These are phyloP conservation scores for Boletus rufocinnamomeus DNA, from an alignment of 768 basidiomycete species.

Conservation along the genomic window DNA sequence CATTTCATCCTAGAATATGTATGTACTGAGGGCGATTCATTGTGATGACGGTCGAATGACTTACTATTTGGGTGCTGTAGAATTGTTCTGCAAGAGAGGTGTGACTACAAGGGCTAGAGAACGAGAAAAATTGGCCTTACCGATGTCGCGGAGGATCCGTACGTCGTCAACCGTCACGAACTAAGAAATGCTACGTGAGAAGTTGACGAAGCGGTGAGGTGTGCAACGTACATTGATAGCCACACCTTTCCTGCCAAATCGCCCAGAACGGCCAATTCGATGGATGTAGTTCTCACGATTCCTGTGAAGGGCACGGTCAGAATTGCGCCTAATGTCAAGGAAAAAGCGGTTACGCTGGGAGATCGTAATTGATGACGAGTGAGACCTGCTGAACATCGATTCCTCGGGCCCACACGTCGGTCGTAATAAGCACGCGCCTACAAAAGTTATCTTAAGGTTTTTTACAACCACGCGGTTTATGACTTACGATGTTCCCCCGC, in stretches of 20 bases:
- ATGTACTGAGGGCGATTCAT: conserved; percentile 23
- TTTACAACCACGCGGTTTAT: background rate
- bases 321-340: conserved; percentile 6
- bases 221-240: conserved; percentile 85
- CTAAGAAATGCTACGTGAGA: conserved; percentile 41
- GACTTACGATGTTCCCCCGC: conserved; percentile 84
- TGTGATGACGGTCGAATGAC: conserved; percentile 23
- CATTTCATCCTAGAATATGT: conserved; percentile 84
- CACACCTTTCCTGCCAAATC: conserved; percentile 98
- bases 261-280: conserved; percentile 98
- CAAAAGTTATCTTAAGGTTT: conserved; percentile 6
- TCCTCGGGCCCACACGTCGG: conserved; percentile 96
- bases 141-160: conserved; percentile 95
- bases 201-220: conserved; percentile 6
- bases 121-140: conserved; percentile 44
- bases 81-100: conserved; percentile 70
- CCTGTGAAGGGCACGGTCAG: conserved; percentile 40
- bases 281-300: conserved; percentile 99
- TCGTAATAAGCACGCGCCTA: conserved; percentile 92
- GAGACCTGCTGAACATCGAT: conserved; percentile 99
- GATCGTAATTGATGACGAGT: conserved; percentile 95
- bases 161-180: conserved; percentile 96
- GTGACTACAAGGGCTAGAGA: conserved; percentile 14
- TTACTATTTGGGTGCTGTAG: conserved; percentile 92
- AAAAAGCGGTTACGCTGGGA: conserved; percentile 71